A percentile compares a stretch with the other conserved stretches of the same genome.
phyloP scores from a whole-genome alignment of 805 yeast genomes.

The Sugiyamaella smithiae region DNA sequence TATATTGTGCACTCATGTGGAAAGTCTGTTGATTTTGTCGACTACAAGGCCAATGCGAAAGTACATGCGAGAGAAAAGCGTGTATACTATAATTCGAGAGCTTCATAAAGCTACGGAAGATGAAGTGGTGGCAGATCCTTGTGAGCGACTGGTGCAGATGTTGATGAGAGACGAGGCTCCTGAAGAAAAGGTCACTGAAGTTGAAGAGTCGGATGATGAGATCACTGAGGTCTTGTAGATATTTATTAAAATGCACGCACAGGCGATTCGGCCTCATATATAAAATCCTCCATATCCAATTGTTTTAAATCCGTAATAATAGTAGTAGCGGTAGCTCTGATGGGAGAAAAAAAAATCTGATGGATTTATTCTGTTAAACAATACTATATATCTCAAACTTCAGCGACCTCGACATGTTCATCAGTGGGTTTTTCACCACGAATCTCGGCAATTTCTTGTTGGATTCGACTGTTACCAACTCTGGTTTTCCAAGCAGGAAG shows the following conservation, averaged over 20 bases:
- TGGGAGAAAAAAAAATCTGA: too few relatives aligned
- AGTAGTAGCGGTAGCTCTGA: too few relatives aligned
- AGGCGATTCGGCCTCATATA: too few relatives aligned
- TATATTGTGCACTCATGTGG: conserved; percentile 67
- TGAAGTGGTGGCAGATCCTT: conserved; percentile 57
- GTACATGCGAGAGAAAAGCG: conserved; percentile 71
- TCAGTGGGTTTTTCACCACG: conserved; percentile 10
- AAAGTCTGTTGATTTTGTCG: conserved; percentile 73
- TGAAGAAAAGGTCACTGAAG: conserved; percentile 27
- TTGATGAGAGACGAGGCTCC: conserved; percentile 81
- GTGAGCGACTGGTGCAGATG: conserved; percentile 85
- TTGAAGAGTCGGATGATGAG: conserved; percentile 30
- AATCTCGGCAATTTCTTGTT: conserved; percentile 8
- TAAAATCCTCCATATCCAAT: too few relatives aligned
- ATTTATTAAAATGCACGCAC: not conserved
- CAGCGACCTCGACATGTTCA: conserved; percentile 1
- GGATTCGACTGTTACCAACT: conserved; percentile 10
- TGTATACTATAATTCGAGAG: conserved; percentile 83
- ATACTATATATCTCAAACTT: not conserved
- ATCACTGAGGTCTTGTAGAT: conserved; percentile 45
- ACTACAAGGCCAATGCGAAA: conserved; percentile 75
- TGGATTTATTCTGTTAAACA: not conserved
- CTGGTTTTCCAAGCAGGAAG: conserved; percentile 71
- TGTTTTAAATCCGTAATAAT: too few relatives aligned
- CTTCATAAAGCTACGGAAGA: conserved; percentile 56